Percentiles rank a stretch among this genome's conserved stretches.
Conservation (phyloP, 306 rosid species). For the Quercus gilva region DNA sequence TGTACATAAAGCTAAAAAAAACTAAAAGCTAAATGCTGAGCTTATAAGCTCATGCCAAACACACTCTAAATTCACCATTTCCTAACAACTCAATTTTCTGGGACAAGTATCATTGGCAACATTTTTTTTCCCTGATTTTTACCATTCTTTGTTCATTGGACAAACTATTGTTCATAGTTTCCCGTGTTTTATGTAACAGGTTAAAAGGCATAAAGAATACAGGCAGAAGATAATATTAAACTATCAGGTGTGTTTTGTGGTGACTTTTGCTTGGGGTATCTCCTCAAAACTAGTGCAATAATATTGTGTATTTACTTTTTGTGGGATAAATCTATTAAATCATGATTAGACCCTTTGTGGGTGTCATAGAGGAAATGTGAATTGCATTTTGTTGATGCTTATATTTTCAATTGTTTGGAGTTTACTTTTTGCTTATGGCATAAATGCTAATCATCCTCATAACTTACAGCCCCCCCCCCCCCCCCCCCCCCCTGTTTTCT, state of each 20-base stretch:
- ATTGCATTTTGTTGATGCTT: slow-evolving; percentile 10
- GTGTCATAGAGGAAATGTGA: neutral
- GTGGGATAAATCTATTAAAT: neutral
- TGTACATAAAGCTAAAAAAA: too few species aligned
- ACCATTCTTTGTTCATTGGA: neutral
- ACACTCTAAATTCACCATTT: too few species aligned
- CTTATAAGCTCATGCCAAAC: too few species aligned
- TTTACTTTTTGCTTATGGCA: slow-evolving; percentile 18
- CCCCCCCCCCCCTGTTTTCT: too few species aligned
- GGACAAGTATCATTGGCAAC: neutral
- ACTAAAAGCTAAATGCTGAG: too few species aligned
- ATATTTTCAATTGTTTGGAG: slow-evolving; percentile 3
- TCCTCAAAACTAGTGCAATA: neutral
- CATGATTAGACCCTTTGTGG: neutral
- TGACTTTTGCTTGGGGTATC: slow-evolving; percentile 4
- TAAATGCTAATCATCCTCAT: neutral
- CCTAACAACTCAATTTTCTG: too few species aligned
- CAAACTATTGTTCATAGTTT: slow-evolving; percentile 1
- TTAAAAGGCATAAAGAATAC: slow-evolving; percentile 80
- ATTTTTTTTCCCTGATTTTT: neutral
- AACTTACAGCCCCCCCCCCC: too few species aligned
- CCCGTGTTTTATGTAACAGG: slow-evolving; percentile 44
- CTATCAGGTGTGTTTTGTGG: slow-evolving; percentile 56
- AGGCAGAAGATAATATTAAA: slow-evolving; percentile 55
- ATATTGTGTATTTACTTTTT: neutral